Evolutionary conservation across 2,329 filamentous ascomycete genomes (phyloP).

Genomic region (Achaetomium macrosporum): DNA sequence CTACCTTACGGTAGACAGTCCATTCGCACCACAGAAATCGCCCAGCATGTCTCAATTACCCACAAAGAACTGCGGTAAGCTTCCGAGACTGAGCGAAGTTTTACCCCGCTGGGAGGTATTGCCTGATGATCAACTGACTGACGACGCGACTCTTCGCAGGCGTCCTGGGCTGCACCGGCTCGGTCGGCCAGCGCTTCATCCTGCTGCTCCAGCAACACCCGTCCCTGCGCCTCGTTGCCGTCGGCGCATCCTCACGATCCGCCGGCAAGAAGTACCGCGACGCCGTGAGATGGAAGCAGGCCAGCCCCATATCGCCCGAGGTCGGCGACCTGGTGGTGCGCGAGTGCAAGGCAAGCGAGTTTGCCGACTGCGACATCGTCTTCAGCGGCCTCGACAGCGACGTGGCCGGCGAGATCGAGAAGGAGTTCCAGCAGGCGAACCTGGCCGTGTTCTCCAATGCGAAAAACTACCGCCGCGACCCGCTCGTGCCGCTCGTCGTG

Average conservation of each 20-base stretch:
- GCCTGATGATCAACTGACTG: neutral
- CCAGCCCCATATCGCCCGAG: slow-evolving; percentile 65
- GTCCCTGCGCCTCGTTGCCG: slow-evolving; percentile 75
- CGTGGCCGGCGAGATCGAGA: slow-evolving; percentile 87
- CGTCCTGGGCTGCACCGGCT: slow-evolving; percentile 87
- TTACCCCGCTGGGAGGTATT: neutral
- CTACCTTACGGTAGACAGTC: neutral
- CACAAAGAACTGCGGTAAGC: slow-evolving; percentile 54
- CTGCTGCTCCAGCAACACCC: slow-evolving; percentile 85
- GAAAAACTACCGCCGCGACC: slow-evolving; percentile 91
- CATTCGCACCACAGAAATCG: neutral
- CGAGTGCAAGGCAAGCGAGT: slow-evolving; percentile 76
- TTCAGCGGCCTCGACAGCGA: slow-evolving; percentile 91
- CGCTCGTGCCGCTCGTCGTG: slow-evolving; percentile 85
- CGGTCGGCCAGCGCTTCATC: slow-evolving; percentile 92
- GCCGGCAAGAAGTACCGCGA: slow-evolving; percentile 93
- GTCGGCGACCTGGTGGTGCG: slow-evolving; percentile 78
- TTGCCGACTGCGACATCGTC: slow-evolving; percentile 84
- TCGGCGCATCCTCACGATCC: slow-evolving; percentile 83
- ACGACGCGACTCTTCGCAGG: slow-evolving; percentile 36
- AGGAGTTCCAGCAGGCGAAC: slow-evolving; percentile 82
- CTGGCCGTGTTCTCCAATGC: slow-evolving; percentile 95
- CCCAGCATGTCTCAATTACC: slow-evolving; percentile 39
- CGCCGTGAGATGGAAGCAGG: slow-evolving; percentile 93
- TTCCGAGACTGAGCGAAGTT: neutral